Evolutionary conservation across 1,284 basidiomycete species (phyloP).

Genomic region (Somion occarium): DNA sequence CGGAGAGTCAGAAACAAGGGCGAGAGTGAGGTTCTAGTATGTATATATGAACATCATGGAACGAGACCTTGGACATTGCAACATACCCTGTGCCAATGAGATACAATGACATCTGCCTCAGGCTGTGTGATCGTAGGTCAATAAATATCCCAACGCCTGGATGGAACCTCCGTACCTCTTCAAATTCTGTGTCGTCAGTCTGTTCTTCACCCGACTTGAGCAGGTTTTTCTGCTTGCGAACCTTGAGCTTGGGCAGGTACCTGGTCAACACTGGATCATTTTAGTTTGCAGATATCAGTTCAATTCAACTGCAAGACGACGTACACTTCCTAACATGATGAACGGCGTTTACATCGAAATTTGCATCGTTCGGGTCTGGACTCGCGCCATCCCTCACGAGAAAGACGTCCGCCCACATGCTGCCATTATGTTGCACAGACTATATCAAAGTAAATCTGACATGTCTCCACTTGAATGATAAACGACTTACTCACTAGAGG

Average conservation of each 20-base stretch:
- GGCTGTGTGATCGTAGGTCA: no score
- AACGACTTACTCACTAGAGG: slow-evolving; percentile 51
- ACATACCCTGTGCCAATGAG: slow-evolving; percentile 78
- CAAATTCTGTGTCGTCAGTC: no score
- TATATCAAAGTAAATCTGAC: slow-evolving; percentile 26
- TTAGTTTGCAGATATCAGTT: slow-evolving; percentile 6
- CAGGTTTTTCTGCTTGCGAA: slow-evolving; percentile 82
- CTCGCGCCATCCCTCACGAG: slow-evolving; percentile 64
- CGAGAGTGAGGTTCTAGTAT: slow-evolving; percentile 79
- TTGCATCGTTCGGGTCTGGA: slow-evolving; percentile 54
- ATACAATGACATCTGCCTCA: slow-evolving; percentile 57
- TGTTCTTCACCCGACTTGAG: slow-evolving; percentile 39
- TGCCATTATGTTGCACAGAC: slow-evolving; percentile 77
- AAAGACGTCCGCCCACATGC: slow-evolving; percentile 84
- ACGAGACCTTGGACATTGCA: neutral
- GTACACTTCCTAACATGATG: slow-evolving; percentile 77
- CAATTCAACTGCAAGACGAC: no score
- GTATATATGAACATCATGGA: neutral
- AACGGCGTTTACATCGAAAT: slow-evolving; percentile 55
- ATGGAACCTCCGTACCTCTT: slow-evolving; percentile 32
- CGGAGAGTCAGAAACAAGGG: slow-evolving; percentile 71
- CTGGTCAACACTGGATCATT: slow-evolving; percentile 70
- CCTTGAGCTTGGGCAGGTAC: slow-evolving; percentile 69
- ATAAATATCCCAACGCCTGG: no score
- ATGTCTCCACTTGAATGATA: neutral